A percentile compares a stretch with the other conserved stretches of the same genome.
Evolutionary conservation across 345 rosid species (phyloP).

Genomic region (Acer negundo): DNA sequence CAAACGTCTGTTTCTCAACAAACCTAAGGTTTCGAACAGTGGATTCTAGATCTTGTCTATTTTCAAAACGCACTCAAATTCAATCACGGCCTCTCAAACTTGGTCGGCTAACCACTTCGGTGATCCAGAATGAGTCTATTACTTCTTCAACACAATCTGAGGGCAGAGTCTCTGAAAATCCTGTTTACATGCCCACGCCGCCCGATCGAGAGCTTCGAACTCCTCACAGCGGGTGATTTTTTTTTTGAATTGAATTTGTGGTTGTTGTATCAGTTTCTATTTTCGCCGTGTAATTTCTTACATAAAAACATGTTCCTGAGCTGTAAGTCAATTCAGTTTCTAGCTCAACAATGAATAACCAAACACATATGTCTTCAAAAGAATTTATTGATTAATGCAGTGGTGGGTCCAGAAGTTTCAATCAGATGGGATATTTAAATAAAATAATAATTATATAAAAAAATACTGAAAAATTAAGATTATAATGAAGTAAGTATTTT

Average conservation of each 20-base stretch:
- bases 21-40: constrained; percentile 17
- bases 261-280: too few species aligned
- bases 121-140: constrained; percentile 15
- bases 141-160: constrained; percentile 14
- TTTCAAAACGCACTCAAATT: constrained; percentile 10
- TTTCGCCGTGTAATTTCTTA: too few species aligned
- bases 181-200: constrained; percentile 70
- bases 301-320: too few species aligned
- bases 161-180: constrained; percentile 35
- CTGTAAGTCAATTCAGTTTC: too few species aligned
- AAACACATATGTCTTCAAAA: too few species aligned
- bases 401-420: too few species aligned
- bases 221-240: constrained; percentile 88
- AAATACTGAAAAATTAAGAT: too few species aligned
- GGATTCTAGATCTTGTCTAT: constrained; percentile 22
- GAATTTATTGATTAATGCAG: too few species aligned
- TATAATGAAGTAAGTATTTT: too few species aligned
- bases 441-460: too few species aligned
- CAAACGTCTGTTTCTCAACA: constrained; percentile 10
- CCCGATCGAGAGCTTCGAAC: constrained; percentile 68
- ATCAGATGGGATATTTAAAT: too few species aligned
- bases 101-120: constrained; percentile 22
- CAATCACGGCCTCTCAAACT: constrained; percentile 8
- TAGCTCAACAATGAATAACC: too few species aligned
- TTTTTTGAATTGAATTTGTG: background rate